Evolutionary conservation across 805 yeast species (phyloP), one percentile per base, ranked within the genome.

Genomic region (Vanderwaltozyma verrucispora): DNA sequence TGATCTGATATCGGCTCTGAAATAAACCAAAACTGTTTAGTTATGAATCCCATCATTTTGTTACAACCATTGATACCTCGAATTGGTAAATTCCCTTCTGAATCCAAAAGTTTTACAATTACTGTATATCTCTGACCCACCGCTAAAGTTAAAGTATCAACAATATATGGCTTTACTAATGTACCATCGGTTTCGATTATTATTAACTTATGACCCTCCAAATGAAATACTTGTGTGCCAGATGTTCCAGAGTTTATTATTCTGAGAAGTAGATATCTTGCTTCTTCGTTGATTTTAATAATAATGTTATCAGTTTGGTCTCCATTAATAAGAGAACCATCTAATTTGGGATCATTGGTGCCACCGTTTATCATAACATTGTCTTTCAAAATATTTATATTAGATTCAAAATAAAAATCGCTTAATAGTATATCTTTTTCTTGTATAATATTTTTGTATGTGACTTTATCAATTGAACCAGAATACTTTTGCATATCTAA

Each of bases 61-160:
- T 72, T 74, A 42, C 75, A 53, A 6, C 69, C 65, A 38, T 72
- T 74, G 46, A 79, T 69, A 37, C 79, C 59, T 26, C 38, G 40
- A 5, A 48, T 13, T 4, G 27, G 33, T 5, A 21, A 25, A 3
- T 36, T n/a, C n/a, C n/a, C 27, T 42, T 21, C 51, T 45, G 74
- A 65, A 59, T 31, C 60, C 54, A 48, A 56, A 44, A 85, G 69
- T 25, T 63, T 68, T 18, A 84, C 50, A 35, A 82, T 55, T 1
- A 81, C 75, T 10, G 84, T 71, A 51, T 76, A 75, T 48, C 95
- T 65, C 61, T 86, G 95, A 3, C 89, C 95, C 5, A 80, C 86
- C 0, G 87, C 74, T 23, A 75, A 40, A 40, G 67, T 64, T n/a
- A 75, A 39, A 27, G 74, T 63, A 14, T 65, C 68, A 2, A 72